phyloP scores from a whole-genome alignment of 2,329 filamentous ascomycete species.

The Botryotinia globosa region DNA sequence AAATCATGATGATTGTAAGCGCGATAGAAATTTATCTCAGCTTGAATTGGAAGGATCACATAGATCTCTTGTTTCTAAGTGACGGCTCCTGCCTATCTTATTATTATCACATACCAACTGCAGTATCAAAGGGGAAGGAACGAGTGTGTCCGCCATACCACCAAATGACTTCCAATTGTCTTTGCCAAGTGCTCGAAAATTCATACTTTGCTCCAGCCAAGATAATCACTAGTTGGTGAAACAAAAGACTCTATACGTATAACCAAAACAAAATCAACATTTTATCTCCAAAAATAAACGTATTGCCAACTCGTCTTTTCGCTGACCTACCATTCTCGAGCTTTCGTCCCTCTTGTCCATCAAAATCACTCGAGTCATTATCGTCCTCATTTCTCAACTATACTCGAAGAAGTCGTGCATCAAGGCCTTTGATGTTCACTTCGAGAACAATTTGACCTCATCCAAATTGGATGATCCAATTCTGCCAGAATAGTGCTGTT shows the following conservation, averaged over 20 bases:
- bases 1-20: neutral
- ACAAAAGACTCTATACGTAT: rapidly evolving
- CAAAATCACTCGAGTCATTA: neutral
- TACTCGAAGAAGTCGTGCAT: neutral
- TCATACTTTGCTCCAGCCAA: neutral
- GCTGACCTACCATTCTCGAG: too few relatives aligned
- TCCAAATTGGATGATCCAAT: neutral
- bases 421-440: neutral
- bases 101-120: neutral
- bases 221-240: rapidly evolving
- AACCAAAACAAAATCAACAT: neutral
- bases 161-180: neutral
- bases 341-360: neutral
- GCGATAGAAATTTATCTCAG: neutral
- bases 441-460: neutral
- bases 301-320: neutral
- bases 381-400: neutral
- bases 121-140: neutral
- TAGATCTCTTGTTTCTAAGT: neutral
- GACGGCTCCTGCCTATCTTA: neutral
- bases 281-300: neutral
- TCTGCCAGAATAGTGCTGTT: neutral
- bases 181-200: neutral
- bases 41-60: neutral
- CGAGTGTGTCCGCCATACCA: neutral